Conservation (phyloP, 257 asterid species). For the Anisodus acutangulus region DNA sequence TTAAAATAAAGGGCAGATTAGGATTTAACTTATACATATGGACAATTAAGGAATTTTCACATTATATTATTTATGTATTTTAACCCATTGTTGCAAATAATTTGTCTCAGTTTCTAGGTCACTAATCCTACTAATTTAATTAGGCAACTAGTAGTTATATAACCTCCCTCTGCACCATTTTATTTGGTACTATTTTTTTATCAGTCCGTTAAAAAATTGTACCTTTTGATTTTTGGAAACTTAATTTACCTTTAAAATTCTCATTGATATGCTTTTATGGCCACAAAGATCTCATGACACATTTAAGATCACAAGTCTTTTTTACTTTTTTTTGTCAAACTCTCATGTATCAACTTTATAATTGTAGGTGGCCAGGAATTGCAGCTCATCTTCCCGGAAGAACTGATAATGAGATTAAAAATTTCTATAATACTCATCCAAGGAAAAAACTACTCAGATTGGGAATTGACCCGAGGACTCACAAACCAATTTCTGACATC, state of each 20-base stretch:
- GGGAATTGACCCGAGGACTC: conserved; percentile 65
- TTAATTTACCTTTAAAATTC: background rate
- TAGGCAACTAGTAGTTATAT: background rate
- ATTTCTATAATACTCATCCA: conserved; percentile 62
- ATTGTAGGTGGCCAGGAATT: conserved; percentile 65
- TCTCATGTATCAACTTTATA: background rate
- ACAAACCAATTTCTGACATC: conserved; percentile 44
- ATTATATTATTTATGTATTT: background rate
- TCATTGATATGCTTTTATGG: background rate
- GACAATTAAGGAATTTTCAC: no score
- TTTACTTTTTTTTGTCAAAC: background rate
- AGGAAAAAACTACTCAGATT: conserved; percentile 53
- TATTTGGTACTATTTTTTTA: background rate
- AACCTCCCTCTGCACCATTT: background rate
- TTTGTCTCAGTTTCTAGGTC: background rate
- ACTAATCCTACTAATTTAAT: background rate
- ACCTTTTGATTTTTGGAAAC: background rate
- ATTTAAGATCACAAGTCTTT: background rate
- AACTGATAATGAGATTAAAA: conserved; percentile 74
- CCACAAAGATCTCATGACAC: background rate
- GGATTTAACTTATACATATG: background rate
- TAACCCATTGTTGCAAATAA: background rate
- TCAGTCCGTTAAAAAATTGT: background rate
- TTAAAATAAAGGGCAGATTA: background rate
- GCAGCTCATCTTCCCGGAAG: conserved; percentile 65